These are phyloP conservation scores for Pseudophaeomoniella oleicola DNA, from an alignment of 2,329 filamentous ascomycete genomes.

Conservation along the genomic window DNA sequence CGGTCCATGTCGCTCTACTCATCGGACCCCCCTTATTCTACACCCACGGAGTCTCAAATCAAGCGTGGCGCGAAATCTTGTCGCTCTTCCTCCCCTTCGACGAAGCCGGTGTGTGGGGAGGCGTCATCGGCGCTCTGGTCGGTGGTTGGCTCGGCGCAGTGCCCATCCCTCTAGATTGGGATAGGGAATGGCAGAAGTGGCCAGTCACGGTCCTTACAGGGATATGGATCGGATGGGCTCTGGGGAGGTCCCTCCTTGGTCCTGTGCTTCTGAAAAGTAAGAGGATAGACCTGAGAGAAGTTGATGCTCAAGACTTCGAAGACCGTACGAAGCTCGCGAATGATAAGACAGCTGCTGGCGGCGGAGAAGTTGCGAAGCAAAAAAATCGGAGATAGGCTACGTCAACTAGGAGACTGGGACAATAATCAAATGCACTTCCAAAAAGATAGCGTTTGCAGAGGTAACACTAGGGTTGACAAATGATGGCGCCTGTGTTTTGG, in stretches of 20 bases:
- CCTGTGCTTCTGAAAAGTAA: constrained; percentile 7
- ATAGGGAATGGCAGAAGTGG: constrained; percentile 98
- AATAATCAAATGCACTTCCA: too few relatives aligned
- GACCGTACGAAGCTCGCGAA: not conserved
- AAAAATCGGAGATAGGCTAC: too few relatives aligned
- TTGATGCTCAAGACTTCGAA: constrained; percentile 4
- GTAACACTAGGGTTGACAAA: too few relatives aligned
- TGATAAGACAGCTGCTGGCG: not conserved
- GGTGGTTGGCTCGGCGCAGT: constrained; percentile 90
- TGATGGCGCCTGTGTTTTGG: too few relatives aligned
- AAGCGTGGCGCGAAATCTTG: constrained; percentile 56
- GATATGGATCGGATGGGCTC: constrained; percentile 60
- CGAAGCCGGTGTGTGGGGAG: constrained; percentile 59
- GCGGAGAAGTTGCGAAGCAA: not conserved
- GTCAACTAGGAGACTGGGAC: too few relatives aligned
- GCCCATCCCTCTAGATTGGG: constrained; percentile 94
- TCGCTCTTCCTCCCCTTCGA: constrained; percentile 61
- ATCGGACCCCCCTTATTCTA: constrained; percentile 71
- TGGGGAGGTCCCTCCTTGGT: constrained; percentile 32
- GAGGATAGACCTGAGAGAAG: constrained; percentile 13
- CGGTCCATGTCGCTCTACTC: constrained; percentile 73
- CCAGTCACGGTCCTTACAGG: constrained; percentile 82
- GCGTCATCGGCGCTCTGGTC: constrained; percentile 57
- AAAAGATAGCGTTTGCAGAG: too few relatives aligned
- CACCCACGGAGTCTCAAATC: constrained; percentile 60